Conservation (phyloP, 2,329 filamentous ascomycete species). For the Amylocarpus encephaloides region DNA sequence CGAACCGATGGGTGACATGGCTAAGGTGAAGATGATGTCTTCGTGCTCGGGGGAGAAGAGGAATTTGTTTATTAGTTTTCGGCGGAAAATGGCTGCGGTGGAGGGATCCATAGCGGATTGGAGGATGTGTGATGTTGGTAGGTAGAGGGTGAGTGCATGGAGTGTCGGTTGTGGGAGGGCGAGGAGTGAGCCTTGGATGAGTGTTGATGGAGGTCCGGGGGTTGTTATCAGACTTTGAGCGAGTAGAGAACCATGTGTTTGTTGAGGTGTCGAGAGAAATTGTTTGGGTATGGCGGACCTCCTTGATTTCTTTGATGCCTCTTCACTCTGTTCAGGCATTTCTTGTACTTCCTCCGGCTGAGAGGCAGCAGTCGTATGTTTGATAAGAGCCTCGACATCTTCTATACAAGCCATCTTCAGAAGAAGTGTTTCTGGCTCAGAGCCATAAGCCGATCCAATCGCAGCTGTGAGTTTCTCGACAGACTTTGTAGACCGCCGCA, state of each 20-base stretch:
- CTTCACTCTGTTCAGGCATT: constrained; percentile 29
- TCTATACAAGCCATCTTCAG: constrained; percentile 53
- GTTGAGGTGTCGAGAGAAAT: constrained; percentile 37
- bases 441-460: constrained; percentile 48
- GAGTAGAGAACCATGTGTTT: constrained; percentile 78
- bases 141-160: constrained; percentile 51
- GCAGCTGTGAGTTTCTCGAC: constrained; percentile 45
- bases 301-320: constrained; percentile 16
- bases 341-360: constrained; percentile 25
- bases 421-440: constrained; percentile 32
- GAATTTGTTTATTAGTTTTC: constrained; percentile 56
- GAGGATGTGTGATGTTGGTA: constrained; percentile 53
- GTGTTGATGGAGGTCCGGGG: constrained; percentile 59
- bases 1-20: constrained; percentile 55
- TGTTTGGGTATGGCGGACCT: not conserved
- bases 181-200: constrained; percentile 68
- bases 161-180: constrained; percentile 50
- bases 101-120: constrained; percentile 53
- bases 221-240: constrained; percentile 73
- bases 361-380: constrained; percentile 36
- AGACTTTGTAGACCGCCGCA: constrained; percentile 52
- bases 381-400: constrained; percentile 42
- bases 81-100: constrained; percentile 52
- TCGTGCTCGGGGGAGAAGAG: constrained; percentile 31
- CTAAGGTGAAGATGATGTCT: constrained; percentile 22